A percentile compares a stretch with the other conserved stretches of the same genome.
Conservation (phyloP, 1,284 basidiomycete species). For the Leccinum griseonigrum region DNA sequence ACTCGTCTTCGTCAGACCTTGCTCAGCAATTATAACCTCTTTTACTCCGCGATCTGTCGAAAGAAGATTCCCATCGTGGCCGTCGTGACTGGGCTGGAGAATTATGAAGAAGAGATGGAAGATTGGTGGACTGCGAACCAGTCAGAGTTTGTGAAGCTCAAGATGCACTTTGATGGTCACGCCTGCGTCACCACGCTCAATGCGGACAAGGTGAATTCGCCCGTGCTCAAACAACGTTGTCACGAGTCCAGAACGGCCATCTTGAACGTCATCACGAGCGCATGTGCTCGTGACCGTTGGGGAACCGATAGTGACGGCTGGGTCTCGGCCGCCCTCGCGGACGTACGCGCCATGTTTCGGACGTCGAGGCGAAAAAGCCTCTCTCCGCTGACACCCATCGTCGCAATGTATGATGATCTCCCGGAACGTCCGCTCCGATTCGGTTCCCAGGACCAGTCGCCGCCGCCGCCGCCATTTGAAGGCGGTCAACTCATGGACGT, state of each 20-base stretch:
- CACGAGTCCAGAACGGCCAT: conserved; percentile 21
- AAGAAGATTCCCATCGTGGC: conserved; percentile 32
- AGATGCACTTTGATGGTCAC: conserved; percentile 32
- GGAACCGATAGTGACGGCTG: conserved; percentile 19
- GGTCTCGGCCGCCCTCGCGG: conserved; percentile 20
- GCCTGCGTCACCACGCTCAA: conserved; percentile 31
- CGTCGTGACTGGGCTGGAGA: conserved; percentile 31
- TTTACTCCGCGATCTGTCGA: conserved; percentile 34
- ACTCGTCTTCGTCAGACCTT: conserved; percentile 22
- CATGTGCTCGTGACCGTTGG: conserved; percentile 27
- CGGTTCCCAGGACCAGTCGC: conserved; percentile 14
- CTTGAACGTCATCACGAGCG: conserved; percentile 17
- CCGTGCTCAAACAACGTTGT: conserved; percentile 28
- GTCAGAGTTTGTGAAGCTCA: conserved; percentile 21
- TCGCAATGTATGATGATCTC: conserved; percentile 27
- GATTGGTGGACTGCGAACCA: conserved; percentile 32
- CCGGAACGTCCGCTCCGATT: conserved; percentile 8
- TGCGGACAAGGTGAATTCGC: conserved; percentile 29
- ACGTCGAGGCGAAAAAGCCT: conserved; percentile 7
- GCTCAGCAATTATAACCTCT: conserved; percentile 32
- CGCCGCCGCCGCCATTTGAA: conserved; percentile 14
- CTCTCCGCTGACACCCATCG: conserved; percentile 12
- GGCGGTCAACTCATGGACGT: conserved; percentile 20
- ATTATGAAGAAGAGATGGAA: conserved; percentile 28
- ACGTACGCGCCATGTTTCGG: conserved; percentile 25